These are phyloP conservation scores for Collariella sp. DNA, from an alignment of 495 filamentous ascomycete species.

Conservation along the genomic window DNA sequence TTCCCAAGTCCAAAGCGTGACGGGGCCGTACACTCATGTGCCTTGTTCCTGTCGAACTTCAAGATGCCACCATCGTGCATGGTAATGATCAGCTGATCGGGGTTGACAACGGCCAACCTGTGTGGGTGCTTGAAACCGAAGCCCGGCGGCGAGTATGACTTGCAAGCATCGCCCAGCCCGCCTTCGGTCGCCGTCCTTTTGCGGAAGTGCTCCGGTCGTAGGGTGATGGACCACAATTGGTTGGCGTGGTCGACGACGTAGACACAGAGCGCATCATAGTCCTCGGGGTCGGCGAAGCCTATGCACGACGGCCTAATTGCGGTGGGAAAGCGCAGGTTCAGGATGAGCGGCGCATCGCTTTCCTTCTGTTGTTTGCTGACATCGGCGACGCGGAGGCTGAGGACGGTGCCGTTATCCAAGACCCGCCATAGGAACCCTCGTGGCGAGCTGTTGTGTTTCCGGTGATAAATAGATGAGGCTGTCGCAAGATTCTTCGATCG, in stretches of 20 bases:
- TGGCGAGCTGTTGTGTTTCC: constrained; percentile 62
- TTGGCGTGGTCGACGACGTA: constrained; percentile 72
- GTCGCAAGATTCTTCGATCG: constrained; percentile 62
- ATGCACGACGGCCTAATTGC: constrained; percentile 65
- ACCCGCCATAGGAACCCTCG: constrained; percentile 85
- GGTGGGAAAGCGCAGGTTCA: constrained; percentile 68
- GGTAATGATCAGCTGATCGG: constrained; percentile 66
- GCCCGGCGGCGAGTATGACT: constrained; percentile 57
- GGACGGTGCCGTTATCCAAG: constrained; percentile 65
- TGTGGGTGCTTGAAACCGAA: constrained; percentile 75
- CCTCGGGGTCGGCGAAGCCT: constrained; percentile 68
- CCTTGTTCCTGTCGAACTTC: constrained; percentile 55
- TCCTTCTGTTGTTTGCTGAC: constrained; percentile 59
- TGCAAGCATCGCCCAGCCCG: constrained; percentile 67
- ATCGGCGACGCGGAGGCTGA: constrained; percentile 79
- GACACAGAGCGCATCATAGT: constrained; percentile 67
- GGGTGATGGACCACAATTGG: constrained; percentile 68
- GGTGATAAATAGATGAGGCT: constrained; percentile 76
- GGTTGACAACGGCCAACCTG: constrained; percentile 63
- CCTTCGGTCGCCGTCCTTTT: constrained; percentile 57
- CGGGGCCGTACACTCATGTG: constrained; percentile 59
- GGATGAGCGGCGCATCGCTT: constrained; percentile 58
- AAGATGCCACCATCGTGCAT: constrained; percentile 77
- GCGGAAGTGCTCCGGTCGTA: constrained; percentile 75
- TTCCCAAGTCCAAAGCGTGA: background rate